Evolutionary conservation across 2,329 filamentous ascomycete species (phyloP).

Genomic region (Claviceps fusiformis): DNA sequence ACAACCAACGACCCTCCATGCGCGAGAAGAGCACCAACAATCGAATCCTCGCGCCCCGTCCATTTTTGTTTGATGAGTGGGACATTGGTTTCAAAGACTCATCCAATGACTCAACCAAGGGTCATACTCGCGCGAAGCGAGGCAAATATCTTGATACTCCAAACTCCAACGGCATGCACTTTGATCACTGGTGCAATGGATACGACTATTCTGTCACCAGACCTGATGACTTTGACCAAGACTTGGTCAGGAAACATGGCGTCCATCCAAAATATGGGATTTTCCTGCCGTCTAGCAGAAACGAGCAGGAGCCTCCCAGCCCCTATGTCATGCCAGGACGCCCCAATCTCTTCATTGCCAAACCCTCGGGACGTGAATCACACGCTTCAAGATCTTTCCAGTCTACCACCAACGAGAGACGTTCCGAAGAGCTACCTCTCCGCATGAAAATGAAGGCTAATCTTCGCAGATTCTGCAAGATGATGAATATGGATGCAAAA

Average conservation of each 20-base stretch:
- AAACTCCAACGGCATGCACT: conserved; percentile 38
- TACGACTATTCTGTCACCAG: conserved; percentile 37
- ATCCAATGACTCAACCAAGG: conserved; percentile 39
- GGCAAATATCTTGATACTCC: conserved; percentile 41
- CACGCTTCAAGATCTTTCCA: conserved; percentile 34
- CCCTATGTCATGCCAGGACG: conserved; percentile 30
- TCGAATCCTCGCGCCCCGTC: conserved; percentile 34
- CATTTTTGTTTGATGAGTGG: conserved; percentile 34
- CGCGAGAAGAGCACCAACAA: conserved; percentile 34
- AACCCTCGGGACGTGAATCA: conserved; percentile 30
- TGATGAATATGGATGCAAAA: conserved; percentile 17
- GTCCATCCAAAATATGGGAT: conserved; percentile 42
- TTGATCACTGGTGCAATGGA: conserved; percentile 38
- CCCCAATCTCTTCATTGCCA: conserved; percentile 35
- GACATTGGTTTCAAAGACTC: conserved; percentile 49
- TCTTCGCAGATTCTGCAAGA: conserved; percentile 25
- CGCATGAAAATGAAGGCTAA: conserved; percentile 21
- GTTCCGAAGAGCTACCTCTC: conserved; percentile 20
- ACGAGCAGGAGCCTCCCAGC: conserved; percentile 26
- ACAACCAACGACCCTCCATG: conserved; percentile 24
- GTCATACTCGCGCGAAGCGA: conserved; percentile 37
- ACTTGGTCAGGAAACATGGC: conserved; percentile 32
- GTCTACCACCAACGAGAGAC: conserved; percentile 20
- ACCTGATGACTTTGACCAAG: conserved; percentile 37
- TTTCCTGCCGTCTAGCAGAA: conserved; percentile 33